A percentile compares a stretch with the other conserved stretches of the same genome.
Evolutionary conservation across 768 basidiomycete species (phyloP).

Genomic region (Panaeolus papilionaceus): DNA sequence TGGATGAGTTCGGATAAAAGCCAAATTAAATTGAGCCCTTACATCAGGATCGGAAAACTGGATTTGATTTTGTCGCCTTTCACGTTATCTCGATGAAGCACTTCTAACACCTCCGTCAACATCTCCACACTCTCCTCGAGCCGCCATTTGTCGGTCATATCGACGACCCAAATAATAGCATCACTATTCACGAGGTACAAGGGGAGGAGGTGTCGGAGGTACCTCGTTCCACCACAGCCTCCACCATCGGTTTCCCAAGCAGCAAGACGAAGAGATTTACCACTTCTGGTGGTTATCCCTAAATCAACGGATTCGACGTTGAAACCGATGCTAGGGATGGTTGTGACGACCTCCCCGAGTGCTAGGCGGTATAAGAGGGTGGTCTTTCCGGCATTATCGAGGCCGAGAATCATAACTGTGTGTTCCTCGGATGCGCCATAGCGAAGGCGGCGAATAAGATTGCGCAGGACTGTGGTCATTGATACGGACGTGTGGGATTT

Average conservation of each 20-base stretch:
- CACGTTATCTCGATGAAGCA: slow-evolving; percentile 16
- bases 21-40: slow-evolving; percentile 11
- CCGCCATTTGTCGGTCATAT: slow-evolving; percentile 55
- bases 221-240: slow-evolving; percentile 48
- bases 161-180: slow-evolving; percentile 69
- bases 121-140: slow-evolving; percentile 57
- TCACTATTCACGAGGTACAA: slow-evolving; percentile 42
- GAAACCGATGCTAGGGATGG: slow-evolving; percentile 53
- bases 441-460: neutral
- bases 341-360: slow-evolving; percentile 41
- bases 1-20: no score
- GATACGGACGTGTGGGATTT: no score
- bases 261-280: slow-evolving; percentile 50
- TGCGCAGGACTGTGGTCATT: neutral
- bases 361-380: slow-evolving; percentile 50
- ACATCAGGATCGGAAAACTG: slow-evolving; percentile 40
- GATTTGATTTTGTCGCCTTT: slow-evolving; percentile 18
- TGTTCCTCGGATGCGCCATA: neutral
- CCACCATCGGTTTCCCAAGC: slow-evolving; percentile 65
- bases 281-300: slow-evolving; percentile 19
- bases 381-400: slow-evolving; percentile 44
- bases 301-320: slow-evolving; percentile 61
- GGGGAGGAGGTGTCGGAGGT: slow-evolving; percentile 39
- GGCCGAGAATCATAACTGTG: slow-evolving; percentile 14
- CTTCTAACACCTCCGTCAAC: slow-evolving; percentile 46